These are phyloP conservation scores for Hypoxylon sp. DNA, from an alignment of 2,329 filamentous ascomycete genomes.

Conservation along the genomic window DNA sequence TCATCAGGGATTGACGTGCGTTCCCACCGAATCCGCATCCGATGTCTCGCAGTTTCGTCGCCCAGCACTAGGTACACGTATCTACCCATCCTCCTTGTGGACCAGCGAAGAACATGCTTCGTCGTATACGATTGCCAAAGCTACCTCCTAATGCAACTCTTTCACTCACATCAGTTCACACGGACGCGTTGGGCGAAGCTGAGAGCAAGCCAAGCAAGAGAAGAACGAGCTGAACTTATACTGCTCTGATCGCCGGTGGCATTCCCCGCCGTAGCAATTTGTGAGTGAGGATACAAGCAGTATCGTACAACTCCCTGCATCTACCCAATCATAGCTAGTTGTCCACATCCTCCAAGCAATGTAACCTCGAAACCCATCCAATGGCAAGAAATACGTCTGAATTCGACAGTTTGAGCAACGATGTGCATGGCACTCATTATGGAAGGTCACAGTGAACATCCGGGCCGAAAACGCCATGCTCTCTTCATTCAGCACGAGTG, in stretches of 20 bases:
- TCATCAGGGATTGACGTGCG: not conserved
- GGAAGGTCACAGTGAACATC: constrained; percentile 17
- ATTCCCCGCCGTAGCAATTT: no score
- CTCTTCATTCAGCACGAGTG: constrained; percentile 8
- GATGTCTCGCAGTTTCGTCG: not conserved
- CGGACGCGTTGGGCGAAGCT: not conserved
- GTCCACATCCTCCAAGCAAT: constrained; percentile 5
- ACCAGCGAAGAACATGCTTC: not conserved
- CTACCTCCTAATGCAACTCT: not conserved
- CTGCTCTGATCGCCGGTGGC: not conserved
- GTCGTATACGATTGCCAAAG: not conserved
- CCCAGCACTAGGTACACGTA: not conserved
- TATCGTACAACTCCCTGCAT: not conserved
- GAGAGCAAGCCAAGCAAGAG: not conserved
- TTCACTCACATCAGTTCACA: not conserved
- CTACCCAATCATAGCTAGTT: constrained; percentile 12
- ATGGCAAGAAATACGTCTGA: not conserved
- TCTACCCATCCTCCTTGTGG: not conserved
- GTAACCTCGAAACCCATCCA: constrained; percentile 12
- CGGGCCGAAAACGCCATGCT: constrained; percentile 11
- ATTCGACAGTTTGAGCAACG: not conserved
- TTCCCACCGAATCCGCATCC: not conserved
- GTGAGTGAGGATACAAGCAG: not conserved
- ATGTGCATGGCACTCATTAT: constrained; percentile 2
- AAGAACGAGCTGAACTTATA: not conserved